Evolutionary conservation across 106 monocot species (phyloP), one percentile per base, ranked within the genome.

Genomic region (Triglochin maritima): DNA sequence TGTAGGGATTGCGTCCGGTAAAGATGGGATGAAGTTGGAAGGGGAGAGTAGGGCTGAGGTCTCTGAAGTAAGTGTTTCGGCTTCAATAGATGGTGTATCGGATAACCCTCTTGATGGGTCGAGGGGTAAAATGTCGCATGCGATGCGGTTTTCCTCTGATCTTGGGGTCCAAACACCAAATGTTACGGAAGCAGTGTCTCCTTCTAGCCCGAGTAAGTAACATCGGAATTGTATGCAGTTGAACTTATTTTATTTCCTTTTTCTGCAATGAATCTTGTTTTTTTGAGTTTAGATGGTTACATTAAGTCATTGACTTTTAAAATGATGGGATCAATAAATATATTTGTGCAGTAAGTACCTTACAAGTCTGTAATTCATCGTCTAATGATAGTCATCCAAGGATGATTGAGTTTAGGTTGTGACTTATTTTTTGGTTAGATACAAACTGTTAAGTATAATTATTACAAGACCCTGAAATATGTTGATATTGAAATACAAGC

Each of bases 121-220:
- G 9, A 46, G 9, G 46, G 62, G n/a, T 16, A 14, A 59, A 9
- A 8, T 16, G 44, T 10, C 46, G 2, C 29, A 10, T n/a, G 49
- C 66, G 6, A 13, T 66, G 52, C 66, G 66, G 0, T 66, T 41
- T 66, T 66, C 16, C 42, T 66, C 66, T 51, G 66, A 66, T 66
- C 29, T 66, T 50, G 66, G 66, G 7, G 17, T 44, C 8, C 11
- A 50, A 5, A 16, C 17, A 42, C 8, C 4, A 4, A 52, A 3
- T 13, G 66, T 49, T 46, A 1, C 50, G 65, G 65, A 66, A 51
- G 50, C 14, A 14, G 52, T 17, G 17, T 66, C 52, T 66, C 66
- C 52, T 17, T 3, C 49, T 66, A 9, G 12, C 41, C 29, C 66
- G 42, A 53, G 66, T 66, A 46, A 51, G 51, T 66, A 11, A 1